Evolutionary conservation across 441 rosid species (phyloP).

Genomic region (Kokia cookei): DNA sequence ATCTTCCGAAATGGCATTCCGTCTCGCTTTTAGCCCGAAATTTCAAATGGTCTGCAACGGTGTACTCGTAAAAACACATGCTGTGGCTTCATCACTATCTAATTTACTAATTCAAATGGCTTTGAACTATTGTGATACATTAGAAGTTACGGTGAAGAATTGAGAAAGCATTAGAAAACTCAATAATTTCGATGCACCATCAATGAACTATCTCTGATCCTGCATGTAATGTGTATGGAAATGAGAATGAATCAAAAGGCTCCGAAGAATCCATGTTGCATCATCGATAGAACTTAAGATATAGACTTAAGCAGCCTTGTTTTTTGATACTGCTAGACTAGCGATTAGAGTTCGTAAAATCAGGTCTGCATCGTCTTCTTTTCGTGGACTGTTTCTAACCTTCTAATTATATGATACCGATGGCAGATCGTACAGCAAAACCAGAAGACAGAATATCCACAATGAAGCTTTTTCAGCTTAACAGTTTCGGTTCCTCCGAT

Average conservation of each 20-base stretch:
- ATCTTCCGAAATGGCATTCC: not conserved
- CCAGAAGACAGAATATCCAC: constrained; percentile 9
- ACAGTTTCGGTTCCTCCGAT: constrained; percentile 10
- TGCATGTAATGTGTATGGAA: not conserved
- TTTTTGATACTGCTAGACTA: not conserved
- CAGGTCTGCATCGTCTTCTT: not conserved
- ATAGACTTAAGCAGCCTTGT: not conserved
- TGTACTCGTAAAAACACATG: not conserved
- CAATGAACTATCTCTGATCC: not conserved
- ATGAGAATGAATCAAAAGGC: not conserved
- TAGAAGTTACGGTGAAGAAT: not conserved
- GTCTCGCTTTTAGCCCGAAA: not conserved
- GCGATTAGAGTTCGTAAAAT: not conserved
- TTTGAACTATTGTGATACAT: not conserved
- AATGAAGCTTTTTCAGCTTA: constrained; percentile 3
- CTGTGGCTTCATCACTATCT: not conserved
- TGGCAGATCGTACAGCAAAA: constrained; percentile 28
- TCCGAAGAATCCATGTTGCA: not conserved
- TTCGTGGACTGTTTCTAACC: not conserved
- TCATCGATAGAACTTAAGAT: not conserved
- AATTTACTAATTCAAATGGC: not conserved
- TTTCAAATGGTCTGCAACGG: not conserved
- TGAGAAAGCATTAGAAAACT: not conserved
- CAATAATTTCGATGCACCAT: not conserved
- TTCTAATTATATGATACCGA: not conserved